Evolutionary conservation across 352 stramenopile species (phyloP), one percentile per base, ranked within the genome.

Genomic region (Phytophthora macrochlamydospora): DNA sequence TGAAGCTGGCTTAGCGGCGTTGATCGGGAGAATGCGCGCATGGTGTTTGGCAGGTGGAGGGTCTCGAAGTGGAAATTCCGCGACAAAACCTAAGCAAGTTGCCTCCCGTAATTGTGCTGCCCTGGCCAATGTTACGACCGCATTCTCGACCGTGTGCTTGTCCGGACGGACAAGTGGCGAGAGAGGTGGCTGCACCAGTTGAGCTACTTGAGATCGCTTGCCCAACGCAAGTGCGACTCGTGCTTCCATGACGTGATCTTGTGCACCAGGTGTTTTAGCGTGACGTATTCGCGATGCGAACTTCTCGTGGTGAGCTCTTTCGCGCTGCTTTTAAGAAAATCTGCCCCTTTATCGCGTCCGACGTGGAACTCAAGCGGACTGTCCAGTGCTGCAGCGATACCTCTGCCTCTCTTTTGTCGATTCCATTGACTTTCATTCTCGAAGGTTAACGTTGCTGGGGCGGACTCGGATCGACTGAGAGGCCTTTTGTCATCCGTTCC

Each of bases 311-410:
- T 73, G 66, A 0, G 67, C 64, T n/a, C 68, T 44, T 28, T 79
- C 55, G 37, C 75, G 85, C 60, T 90, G 76, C 40, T 77, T 80
- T 76, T 68, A 56, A 89, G 82, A 44, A 89, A 84, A 45, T 69
- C 80, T 13, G 66, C 59, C 4, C 81, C 81, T 51, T 73, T 73
- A 37, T 89, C 67, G 11, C 75, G 75, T 2, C 51, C 44, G 18
- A 80, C 54, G 51, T 82, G 78, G 54, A 78, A 73, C 3, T 75
- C 62, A 3, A 63, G 48, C n/a, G 56, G 43, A 0, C 18, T 65
- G 14, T 75, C 66, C 14, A 90, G 60, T 35, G 73, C 83, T 40
- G 51, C 69, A 43, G 69, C 64, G 4, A 91, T 53, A 6, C 81
- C 81, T 31, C 81, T 75, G 3, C 77, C 76, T 31, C 65, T 68